Evolutionary conservation across 306 rosid species (phyloP), one percentile per base, ranked within the genome.

Genomic region (Dicorynia guianensis): DNA sequence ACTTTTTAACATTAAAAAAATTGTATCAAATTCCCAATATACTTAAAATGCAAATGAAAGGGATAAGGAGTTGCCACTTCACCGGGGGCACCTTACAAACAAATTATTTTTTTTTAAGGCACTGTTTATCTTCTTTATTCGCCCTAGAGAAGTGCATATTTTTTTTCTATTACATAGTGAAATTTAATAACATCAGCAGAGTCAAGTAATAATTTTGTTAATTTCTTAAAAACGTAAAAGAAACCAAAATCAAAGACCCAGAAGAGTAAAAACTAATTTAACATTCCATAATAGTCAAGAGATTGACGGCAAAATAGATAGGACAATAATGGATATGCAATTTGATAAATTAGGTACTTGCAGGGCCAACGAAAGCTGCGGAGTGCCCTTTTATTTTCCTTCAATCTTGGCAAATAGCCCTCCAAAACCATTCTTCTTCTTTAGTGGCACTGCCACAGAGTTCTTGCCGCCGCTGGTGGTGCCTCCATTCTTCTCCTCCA

Each of bases 361-460:
- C 20, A 61, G 64, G 19, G 18, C 61, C 19, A 64, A 9, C 33
- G 1, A 25, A 13, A 8, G 3, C 59, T 62, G 17, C 39, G 13
- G 20, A 43, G n/a, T 5, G 63, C 6, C n/a, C n/a, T 4, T 25
- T 2, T 25, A 1, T 7, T 0, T 34, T 0, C 8, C 5, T 2
- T 87, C 71, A 82, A 36, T 84, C 80, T 87, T 87, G 34, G 88
- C 84, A 71, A 92, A 92, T 14, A 92, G 88, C 7, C 97, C 92
- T 47, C 88, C 96, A 60, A 85, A 90, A 69, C 88, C 90, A 42
- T 85, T 83, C 67, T 92, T 85, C 81, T 91, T 92, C 89, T 89
- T 89, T 15, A 52, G 89, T 5, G 93, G 96, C 76, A 88, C 83
- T 0, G 69, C 80, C 40, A 86, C 91, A 0, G 93, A 78, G 76